Conservation (phyloP, 768 basidiomycete genomes). For the Pisolithus microcarpus region DNA sequence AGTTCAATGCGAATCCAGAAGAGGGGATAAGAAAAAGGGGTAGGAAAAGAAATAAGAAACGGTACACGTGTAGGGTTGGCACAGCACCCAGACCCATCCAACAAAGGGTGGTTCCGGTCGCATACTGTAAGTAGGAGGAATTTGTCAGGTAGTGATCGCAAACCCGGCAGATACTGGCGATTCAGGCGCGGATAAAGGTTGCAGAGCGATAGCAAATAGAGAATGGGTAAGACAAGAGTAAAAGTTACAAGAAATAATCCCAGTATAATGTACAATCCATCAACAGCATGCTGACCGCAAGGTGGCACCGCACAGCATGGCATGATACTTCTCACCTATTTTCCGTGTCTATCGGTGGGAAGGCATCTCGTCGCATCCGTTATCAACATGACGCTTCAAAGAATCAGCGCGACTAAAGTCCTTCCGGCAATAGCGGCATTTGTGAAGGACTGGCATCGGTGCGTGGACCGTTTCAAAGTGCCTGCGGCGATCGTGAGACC, state of each 20-base stretch:
- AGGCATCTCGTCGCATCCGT: constrained; percentile 67
- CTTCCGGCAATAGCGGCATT: constrained; percentile 67
- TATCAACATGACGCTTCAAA: constrained; percentile 75
- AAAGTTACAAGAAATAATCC: neutral
- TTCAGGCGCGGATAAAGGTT: neutral
- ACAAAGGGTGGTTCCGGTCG: neutral
- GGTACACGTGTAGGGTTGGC: neutral
- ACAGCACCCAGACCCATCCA: constrained; percentile 1
- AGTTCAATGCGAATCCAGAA: neutral
- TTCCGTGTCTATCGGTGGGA: constrained; percentile 22
- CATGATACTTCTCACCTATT: neutral
- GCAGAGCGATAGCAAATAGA: neutral
- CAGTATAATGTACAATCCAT: neutral
- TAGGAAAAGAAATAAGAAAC: neutral
- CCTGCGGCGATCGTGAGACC: constrained; percentile 75
- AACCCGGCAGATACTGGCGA: neutral
- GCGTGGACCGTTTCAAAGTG: constrained; percentile 75
- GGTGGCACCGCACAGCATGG: neutral
- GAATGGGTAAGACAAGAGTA: neutral
- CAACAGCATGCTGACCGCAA: neutral
- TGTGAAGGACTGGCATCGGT: constrained; percentile 55
- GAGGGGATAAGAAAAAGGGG: neutral
- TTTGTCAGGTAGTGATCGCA: neutral
- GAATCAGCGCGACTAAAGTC: constrained; percentile 76
- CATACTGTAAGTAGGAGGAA: neutral